Evolutionary conservation across 441 rosid species (phyloP), one percentile per base, ranked within the genome.

Genomic region (Viola pubescens): DNA sequence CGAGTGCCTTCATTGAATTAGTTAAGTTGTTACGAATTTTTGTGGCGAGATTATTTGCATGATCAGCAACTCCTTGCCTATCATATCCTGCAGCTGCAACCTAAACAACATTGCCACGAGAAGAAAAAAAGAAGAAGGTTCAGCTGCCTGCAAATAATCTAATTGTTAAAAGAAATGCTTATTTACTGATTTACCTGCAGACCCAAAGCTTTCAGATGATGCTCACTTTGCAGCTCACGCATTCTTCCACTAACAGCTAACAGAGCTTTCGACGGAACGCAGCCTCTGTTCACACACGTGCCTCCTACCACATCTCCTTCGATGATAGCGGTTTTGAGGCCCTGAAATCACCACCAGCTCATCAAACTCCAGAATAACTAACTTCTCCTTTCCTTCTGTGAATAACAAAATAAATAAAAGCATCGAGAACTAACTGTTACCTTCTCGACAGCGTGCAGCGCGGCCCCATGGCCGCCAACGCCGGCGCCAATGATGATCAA

Each of bases 391-490:
- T 19, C 13, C 9, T 3, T 16, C 39, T 1, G 7, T 5, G 43
- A 58, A 12, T 4, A 12, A 37, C 26, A 52, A 37, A 1, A 4
- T 51, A 48, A 6, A 2, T 10, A 51, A 51, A 14, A 52, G 38
- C 42, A 9, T 9, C 2, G 37, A 16, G 12, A 48, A 26, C 3
- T 26, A 26, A 2, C 34, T 26, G 34, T 19, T 52, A 86, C 97
- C 92, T 88, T 94, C 74, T 88, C 98, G 14, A 88, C 96, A 56
- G 98, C 96, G 57, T 94, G 97, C 48, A 94, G 83, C 0, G 96
- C 98, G 61, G 98, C 96, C 40, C 98, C 98, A 51, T 94, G 98
- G 6, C 98, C 98, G n/a, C 98, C 97, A 9, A 94, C 98, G 52
- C 98, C 98, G 49, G 98, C 98, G 45, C 98, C 98, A n/a, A 89